These are phyloP conservation scores for Dactylellina leptospora DNA, from an alignment of 2,329 filamentous ascomycete species.

Conservation along the genomic window DNA sequence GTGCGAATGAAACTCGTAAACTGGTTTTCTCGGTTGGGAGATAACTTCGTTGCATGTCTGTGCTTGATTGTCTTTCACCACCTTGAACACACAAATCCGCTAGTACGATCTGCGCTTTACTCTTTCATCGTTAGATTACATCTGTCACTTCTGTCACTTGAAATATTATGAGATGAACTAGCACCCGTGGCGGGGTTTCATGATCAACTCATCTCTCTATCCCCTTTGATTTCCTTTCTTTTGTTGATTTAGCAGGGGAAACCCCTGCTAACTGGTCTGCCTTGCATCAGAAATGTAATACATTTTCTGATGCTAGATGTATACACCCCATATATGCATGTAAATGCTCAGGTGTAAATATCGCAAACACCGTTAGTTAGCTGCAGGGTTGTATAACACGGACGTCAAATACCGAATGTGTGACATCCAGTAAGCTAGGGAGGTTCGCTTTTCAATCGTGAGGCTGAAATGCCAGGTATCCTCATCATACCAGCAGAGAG, in stretches of 20 bases:
- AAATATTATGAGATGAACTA: background rate
- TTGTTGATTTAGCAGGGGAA: slow-evolving; percentile 8
- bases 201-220: slow-evolving; percentile 27
- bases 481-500: no score
- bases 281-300: background rate
- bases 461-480: slow-evolving; percentile 14
- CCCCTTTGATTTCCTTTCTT: background rate
- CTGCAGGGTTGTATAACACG: slow-evolving; percentile 33
- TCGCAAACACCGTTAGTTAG: slow-evolving; percentile 13
- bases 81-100: background rate
- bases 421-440: background rate
- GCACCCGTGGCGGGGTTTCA: slow-evolving; percentile 26
- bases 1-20: slow-evolving; percentile 36
- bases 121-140: slow-evolving; percentile 16
- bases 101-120: slow-evolving; percentile 8
- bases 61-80: slow-evolving; percentile 7
- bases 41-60: slow-evolving; percentile 9
- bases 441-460: no score
- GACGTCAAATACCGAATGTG: background rate
- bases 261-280: slow-evolving; percentile 8
- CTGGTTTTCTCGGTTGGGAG: slow-evolving; percentile 21
- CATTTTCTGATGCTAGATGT: background rate
- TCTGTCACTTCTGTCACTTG: slow-evolving; percentile 7
- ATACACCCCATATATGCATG: no score
- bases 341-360: no score